Conservation (phyloP, 208 protist genomes). For the Vickermania spadyakhi region DNA sequence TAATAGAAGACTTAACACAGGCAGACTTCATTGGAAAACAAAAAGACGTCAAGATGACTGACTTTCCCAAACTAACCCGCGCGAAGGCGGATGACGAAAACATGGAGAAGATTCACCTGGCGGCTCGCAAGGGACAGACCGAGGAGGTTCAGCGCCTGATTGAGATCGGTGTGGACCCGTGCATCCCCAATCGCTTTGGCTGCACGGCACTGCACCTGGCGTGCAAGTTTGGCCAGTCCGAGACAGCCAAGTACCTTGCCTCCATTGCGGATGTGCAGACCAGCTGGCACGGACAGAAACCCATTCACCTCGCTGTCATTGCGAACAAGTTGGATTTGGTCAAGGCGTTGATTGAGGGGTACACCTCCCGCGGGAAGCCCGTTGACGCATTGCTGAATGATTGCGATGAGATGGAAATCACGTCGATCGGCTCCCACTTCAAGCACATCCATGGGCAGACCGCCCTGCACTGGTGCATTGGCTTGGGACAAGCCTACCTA, state of each 20-base stretch:
- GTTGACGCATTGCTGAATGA: conserved; percentile 67
- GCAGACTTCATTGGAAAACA: no score
- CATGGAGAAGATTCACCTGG: conserved; percentile 84
- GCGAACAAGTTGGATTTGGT: conserved; percentile 57
- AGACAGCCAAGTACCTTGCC: conserved; percentile 55
- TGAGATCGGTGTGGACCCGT: conserved; percentile 47
- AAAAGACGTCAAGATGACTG: conserved; percentile 18
- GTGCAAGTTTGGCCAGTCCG: conserved; percentile 71
- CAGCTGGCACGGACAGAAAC: conserved; percentile 75
- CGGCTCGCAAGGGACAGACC: conserved; percentile 64
- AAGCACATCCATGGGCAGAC: conserved; percentile 54
- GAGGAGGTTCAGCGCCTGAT: conserved; percentile 76
- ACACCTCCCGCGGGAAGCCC: conserved; percentile 36
- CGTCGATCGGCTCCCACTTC: conserved; percentile 37
- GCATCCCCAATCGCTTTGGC: conserved; percentile 76
- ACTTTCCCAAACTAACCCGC: conserved; percentile 57
- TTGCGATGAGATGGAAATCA: conserved; percentile 60
- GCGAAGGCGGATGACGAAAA: conserved; percentile 80
- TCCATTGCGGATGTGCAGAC: conserved; percentile 40
- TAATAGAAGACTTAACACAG: no score
- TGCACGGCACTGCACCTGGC: conserved; percentile 83
- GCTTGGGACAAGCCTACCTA: conserved; percentile 48
- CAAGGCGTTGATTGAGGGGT: conserved; percentile 39
- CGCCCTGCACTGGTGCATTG: conserved; percentile 77
- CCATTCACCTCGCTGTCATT: conserved; percentile 73